phyloP scores from a whole-genome alignment of 768 basidiomycete species.

The Macrolepiota fuliginosa region DNA sequence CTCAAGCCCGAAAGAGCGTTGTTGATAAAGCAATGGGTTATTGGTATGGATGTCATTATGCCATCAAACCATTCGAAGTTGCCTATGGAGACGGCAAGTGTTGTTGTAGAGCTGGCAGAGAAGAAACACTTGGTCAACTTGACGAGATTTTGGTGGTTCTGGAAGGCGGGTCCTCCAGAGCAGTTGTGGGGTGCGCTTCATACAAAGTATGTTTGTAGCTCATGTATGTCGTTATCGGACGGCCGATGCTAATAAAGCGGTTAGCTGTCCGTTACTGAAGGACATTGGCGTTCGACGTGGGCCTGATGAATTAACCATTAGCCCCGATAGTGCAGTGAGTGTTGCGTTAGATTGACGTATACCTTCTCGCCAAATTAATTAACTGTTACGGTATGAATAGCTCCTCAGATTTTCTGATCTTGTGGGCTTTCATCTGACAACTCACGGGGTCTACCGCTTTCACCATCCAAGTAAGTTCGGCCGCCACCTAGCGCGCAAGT shows the following conservation, averaged over 20 bases:
- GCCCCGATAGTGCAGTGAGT: not conserved
- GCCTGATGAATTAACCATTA: not conserved
- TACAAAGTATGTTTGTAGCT: not conserved
- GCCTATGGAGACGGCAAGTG: not conserved
- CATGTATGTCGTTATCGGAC: not conserved
- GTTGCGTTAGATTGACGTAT: not conserved
- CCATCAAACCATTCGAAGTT: not conserved
- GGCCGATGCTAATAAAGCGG: not conserved
- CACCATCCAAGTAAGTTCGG: constrained; percentile 1
- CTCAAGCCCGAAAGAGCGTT: not conserved
- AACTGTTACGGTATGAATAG: not conserved
- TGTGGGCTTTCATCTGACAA: not conserved
- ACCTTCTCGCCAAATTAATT: not conserved
- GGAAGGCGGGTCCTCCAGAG: constrained; percentile 19
- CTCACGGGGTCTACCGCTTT: not conserved
- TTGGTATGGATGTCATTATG: not conserved
- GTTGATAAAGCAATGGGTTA: not conserved
- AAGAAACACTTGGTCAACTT: not conserved
- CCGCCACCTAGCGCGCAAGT: too few species aligned
- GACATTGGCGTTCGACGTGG: constrained; percentile 6
- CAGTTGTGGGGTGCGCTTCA: constrained; percentile 1
- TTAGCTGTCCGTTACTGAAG: constrained; percentile 2
- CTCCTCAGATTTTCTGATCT: not conserved
- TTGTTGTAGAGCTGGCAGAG: not conserved
- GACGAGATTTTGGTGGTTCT: constrained; percentile 4